Conservation (phyloP, 176 grass and related monocot species). For the Typha latifolia region DNA sequence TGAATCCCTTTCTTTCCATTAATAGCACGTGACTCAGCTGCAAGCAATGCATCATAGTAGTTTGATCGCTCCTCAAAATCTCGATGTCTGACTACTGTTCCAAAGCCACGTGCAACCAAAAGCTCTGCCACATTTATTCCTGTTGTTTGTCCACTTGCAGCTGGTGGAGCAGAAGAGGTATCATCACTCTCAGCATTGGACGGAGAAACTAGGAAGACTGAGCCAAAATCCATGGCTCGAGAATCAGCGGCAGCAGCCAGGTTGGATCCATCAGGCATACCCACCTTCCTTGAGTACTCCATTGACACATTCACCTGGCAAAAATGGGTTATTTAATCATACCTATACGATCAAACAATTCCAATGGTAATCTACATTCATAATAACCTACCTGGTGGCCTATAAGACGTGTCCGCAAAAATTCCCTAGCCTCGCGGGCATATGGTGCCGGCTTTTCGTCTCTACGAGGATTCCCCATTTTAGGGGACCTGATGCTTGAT, state of each 20-base stretch:
- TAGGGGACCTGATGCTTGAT: slow-evolving; percentile 88
- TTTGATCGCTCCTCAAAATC: slow-evolving; percentile 95
- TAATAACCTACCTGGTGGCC: slow-evolving; percentile 61
- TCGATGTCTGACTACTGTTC: slow-evolving; percentile 60
- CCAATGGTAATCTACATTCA: not conserved
- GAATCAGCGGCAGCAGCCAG: slow-evolving; percentile 36
- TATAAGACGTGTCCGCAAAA: slow-evolving; percentile 81
- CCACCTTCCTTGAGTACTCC: slow-evolving; percentile 91
- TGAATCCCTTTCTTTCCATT: slow-evolving; percentile 90
- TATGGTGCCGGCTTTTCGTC: slow-evolving; percentile 53
- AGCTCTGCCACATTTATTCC: slow-evolving; percentile 78
- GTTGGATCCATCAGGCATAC: slow-evolving; percentile 44
- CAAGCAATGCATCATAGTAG: slow-evolving; percentile 79
- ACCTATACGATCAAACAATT: not conserved
- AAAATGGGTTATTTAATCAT: slow-evolving; percentile 3
- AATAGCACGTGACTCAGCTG: slow-evolving; percentile 80
- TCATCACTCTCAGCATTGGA: slow-evolving; percentile 60
- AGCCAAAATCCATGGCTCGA: slow-evolving; percentile 89
- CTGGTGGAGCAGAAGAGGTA: slow-evolving; percentile 26
- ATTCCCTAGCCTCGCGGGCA: slow-evolving; percentile 89
- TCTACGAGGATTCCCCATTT: slow-evolving; percentile 65
- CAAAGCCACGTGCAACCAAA: slow-evolving; percentile 78
- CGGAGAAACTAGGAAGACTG: slow-evolving; percentile 56
- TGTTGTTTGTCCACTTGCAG: slow-evolving; percentile 19
- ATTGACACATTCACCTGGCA: slow-evolving; percentile 74